Conservation (phyloP, 345 rosid genomes). For the Linum trigynum region DNA sequence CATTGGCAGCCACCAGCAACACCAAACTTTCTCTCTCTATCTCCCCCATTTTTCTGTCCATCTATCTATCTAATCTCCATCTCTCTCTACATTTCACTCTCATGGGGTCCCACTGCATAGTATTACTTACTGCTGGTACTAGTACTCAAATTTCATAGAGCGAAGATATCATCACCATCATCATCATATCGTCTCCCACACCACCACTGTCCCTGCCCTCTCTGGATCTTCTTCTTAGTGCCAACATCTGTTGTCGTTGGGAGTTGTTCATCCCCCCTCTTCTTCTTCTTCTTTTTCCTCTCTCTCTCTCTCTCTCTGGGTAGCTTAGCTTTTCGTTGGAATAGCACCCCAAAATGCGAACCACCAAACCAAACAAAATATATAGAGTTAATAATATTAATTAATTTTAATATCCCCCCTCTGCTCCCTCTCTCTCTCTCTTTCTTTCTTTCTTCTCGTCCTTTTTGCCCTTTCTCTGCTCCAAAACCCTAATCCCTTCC, state of each 20-base stretch:
- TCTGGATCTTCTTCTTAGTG: slow-evolving; percentile 33
- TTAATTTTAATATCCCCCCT: slow-evolving; percentile 8
- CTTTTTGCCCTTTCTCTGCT: slow-evolving; percentile 15
- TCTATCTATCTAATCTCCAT: no score
- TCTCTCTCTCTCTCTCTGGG: not conserved
- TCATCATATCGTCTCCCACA: not conserved
- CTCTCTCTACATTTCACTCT: no score
- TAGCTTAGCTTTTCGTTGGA: no score
- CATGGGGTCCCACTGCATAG: not conserved
- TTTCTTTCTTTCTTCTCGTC: slow-evolving; percentile 18
- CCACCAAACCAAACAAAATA: not conserved
- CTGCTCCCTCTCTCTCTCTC: slow-evolving; percentile 3
- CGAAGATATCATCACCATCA: no score
- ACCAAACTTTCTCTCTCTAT: slow-evolving; percentile 28
- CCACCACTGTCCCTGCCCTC: slow-evolving; percentile 43
- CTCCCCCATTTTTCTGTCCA: not conserved
- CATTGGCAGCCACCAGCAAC: slow-evolving; percentile 62
- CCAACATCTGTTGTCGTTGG: slow-evolving; percentile 18
- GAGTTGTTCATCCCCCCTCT: slow-evolving; percentile 7
- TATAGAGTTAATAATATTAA: slow-evolving; percentile 16
- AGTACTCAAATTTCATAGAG: not conserved
- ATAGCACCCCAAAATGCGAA: not conserved
- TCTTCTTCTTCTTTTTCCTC: slow-evolving; percentile 8
- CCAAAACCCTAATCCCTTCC: slow-evolving; percentile 34
- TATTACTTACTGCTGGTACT: not conserved